Base-by-base conservation (phyloP, 345 rosid genomes). In the Citropsis articulata region DNA sequence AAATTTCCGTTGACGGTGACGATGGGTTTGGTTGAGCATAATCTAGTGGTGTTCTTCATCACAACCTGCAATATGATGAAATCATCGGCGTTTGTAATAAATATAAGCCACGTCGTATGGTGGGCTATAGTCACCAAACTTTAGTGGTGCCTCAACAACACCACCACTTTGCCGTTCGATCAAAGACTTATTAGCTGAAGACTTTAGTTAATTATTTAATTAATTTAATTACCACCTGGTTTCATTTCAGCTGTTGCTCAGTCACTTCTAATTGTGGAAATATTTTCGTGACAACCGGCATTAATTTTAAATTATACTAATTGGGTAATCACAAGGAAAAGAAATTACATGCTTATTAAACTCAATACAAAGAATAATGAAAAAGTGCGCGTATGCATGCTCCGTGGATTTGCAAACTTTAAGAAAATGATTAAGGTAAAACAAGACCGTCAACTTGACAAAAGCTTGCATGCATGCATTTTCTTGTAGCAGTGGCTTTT, bases 11-110 rank as follows among this genome's bases (percentile, higher is more conserved):
- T 95, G 25, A 95, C 91, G 0, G 95, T 93, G 42, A 95, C 98
- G 9, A 92, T 93, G 33, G 97, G 89, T 84, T 95, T 93, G 9
- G 89, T 78, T 67, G 97, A 84, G 57, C 98, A 95, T 40, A 92
- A 9, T 79, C 88, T 89, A n/a, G 81, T 85, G 2, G 88, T 81
- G 18, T 87, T 87, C 66, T 85, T 89, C 94, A 81, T 67, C 80
- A 91, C 92, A 86, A 90, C 94, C 96, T 91, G 84, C 78, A 64
- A 0, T 36, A 36, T 7, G 40, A 6, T 14, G 40, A 13, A 73
- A 40, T 35, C n/a, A n/a, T 13, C 50, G 2, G 4, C 31, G 22
- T 25, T 45, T 45, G 36, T 53, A 16, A 53, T 53, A 53, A 1
- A 36, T 36, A 36, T 36, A 5, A 18, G 57, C 22, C 16, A 0